Base-by-base conservation (phyloP, 148 eudicot species). In the Rhododendron henanense region DNA sequence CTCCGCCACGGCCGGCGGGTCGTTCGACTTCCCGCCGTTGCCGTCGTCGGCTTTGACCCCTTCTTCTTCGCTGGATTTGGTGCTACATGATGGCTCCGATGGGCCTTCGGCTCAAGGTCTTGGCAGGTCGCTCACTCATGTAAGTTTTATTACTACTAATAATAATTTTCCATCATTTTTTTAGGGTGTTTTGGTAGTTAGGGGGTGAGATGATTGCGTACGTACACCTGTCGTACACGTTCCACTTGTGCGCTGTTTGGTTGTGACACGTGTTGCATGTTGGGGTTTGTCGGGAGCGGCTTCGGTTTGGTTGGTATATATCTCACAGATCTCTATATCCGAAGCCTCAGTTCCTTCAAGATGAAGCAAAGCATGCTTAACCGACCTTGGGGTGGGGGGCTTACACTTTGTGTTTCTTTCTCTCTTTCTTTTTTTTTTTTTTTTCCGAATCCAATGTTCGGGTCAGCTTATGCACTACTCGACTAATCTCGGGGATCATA, bases 91-190 rank as follows among this genome's bases (percentile, higher is more conserved):
- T 21, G 90, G 71, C 3, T 73, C 53, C 47, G 81, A 83, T 39
- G 84, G 37, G 1, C 23, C 81, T 6, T 80, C 87, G 1, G 84
- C 50, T 33, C 85, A 83, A 81, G 88, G 78, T 25, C 90, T 88
- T n/a, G 88, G 88, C 4, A 80, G 90, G 81, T 86, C 90, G 0
- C 86, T 88, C 48, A 69, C 85, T 7, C 87, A 88, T 61, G 90
- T 86, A 83, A 78, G 90, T 51, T 23, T 37, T 10, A 28, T 25
- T 55, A 5, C 44, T 5, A 5, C 2, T 6, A 47, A 0, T 48
- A 10, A 48, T 47, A 51, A 51, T 13, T 51, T 51, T 11, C 55
- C 55, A 3, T 13, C 16, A 51, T 13, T 13, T 51, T 51, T 51
- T 47, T 1, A 47, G 50, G 50, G 9, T 45, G 48, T 39, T 39